A percentile compares a stretch with the other conserved stretches of the same genome.
Evolutionary conservation across 768 basidiomycete genomes (phyloP).

Genomic region (Rhizopogon rudus): DNA sequence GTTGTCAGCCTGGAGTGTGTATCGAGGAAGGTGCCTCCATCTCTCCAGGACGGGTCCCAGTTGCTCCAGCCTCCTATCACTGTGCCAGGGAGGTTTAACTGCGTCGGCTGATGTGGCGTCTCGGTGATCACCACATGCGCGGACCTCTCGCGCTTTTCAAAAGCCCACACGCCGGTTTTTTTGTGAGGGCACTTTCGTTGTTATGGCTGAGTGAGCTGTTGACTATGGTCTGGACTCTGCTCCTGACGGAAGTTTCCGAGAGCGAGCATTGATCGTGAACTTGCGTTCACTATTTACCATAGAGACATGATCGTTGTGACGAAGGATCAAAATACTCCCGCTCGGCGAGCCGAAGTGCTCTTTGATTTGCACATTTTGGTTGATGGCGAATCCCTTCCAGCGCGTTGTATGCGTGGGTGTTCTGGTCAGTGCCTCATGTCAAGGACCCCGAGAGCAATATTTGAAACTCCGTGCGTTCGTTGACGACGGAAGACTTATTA

Average conservation of each 20-base stretch:
- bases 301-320: not conserved
- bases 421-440: slow-evolving; percentile 10
- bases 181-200: too few species aligned
- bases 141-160: not conserved
- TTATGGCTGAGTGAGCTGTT: too few species aligned
- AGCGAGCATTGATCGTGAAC: too few species aligned
- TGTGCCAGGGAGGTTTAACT: not conserved
- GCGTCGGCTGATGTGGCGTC: too few species aligned
- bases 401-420: slow-evolving; percentile 1
- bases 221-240: not conserved
- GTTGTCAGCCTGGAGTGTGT: not conserved
- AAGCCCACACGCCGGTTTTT: not conserved
- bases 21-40: not conserved
- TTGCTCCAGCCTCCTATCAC: too few species aligned
- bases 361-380: not conserved
- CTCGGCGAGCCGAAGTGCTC: not conserved
- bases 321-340: not conserved
- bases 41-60: too few species aligned
- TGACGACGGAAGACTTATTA: not conserved
- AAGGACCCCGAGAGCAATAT: slow-evolving; percentile 24
- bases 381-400: not conserved
- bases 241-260: not conserved
- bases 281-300: too few species aligned
- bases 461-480: slow-evolving; percentile 21
- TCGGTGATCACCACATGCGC: too few species aligned